Percentiles rank a stretch among this genome's conserved stretches.
phyloP scores from a whole-genome alignment of 805 yeast species.

The Candida sanyiensis region DNA sequence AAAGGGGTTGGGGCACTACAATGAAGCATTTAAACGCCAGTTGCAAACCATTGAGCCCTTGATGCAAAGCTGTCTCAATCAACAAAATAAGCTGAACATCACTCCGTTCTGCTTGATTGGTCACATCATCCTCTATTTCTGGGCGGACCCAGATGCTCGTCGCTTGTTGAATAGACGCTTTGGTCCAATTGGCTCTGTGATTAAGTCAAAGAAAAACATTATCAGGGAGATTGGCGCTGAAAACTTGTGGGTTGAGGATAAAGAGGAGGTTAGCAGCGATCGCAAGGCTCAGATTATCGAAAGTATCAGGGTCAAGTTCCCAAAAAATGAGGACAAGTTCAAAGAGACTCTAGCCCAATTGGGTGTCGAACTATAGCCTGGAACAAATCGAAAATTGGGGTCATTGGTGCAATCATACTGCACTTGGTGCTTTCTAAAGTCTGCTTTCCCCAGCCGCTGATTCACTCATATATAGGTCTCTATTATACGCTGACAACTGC shows the following conservation, averaged over 20 bases:
- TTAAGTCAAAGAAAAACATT: conserved; percentile 1
- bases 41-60: background rate
- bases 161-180: conserved; percentile 2
- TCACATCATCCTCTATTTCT: conserved; percentile 9
- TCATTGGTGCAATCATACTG: no score
- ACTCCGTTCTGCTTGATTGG: conserved; percentile 9
- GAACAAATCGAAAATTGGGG: no score
- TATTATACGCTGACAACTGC: no score
- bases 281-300: background rate
- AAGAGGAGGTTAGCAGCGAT: background rate
- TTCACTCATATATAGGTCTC: no score
- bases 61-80: background rate
- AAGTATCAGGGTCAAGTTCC: background rate
- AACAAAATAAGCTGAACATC: conserved; percentile 2
- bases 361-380: background rate
- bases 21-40: background rate
- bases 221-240: conserved; percentile 7
- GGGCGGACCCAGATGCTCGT: conserved; percentile 2
- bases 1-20: conserved; percentile 3
- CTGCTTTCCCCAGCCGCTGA: no score
- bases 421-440: no score
- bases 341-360: background rate
- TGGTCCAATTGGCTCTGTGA: conserved; percentile 6
- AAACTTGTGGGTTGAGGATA: conserved; percentile 8
- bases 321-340: background rate